Evolutionary conservation across 768 basidiomycete genomes (phyloP), one percentile per base, ranked within the genome.

Genomic region (Lactarius akahatsu): DNA sequence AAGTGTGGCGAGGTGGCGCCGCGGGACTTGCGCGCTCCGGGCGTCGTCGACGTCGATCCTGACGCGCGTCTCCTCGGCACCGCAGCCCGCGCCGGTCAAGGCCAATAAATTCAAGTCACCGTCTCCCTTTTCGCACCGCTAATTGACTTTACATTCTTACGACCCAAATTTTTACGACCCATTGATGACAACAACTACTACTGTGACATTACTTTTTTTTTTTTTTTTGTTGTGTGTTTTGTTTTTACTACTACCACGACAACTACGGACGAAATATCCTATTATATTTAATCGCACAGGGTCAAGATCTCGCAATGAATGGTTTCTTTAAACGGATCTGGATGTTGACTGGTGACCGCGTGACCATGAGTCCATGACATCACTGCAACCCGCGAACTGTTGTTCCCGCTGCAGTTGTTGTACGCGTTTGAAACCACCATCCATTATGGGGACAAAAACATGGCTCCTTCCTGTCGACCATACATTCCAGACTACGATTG

Each of bases 1-100:
- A 93, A 92, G 74, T 95, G 93, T 71, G 92, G 92, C 20, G 92
- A 95, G 73, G 72, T 84, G 56, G 92, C 92, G 15, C 92, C 92
- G 11, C 80, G 82, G 61, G 88, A 94, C 75, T 94, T 32, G 92
- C 72, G 91, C 89, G 23, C 63, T 86, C n/a, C 85, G 83, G 45
- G 79, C 81, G 26, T 59, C 69, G 18, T 54, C 61, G 23, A 50
- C 47, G 23, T 52, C 50, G 50, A 52, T 52, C 18, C 32, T 62
- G n/a, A 40, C 23, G 20, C 57, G 41, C 5, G 23, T 45, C 9
- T n/a, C 66, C 3, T 59, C 68, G 15, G 36, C 64, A 3, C 56
- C 61, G 16, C 57, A 45, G 11, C 28, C 60, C 0, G 43, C 56
- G 5, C 34, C 38, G 16, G 30, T 26, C 57, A 69, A 69, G 50